Conservation (phyloP, 352 stramenopile species). For the Phytophthora capsici region DNA sequence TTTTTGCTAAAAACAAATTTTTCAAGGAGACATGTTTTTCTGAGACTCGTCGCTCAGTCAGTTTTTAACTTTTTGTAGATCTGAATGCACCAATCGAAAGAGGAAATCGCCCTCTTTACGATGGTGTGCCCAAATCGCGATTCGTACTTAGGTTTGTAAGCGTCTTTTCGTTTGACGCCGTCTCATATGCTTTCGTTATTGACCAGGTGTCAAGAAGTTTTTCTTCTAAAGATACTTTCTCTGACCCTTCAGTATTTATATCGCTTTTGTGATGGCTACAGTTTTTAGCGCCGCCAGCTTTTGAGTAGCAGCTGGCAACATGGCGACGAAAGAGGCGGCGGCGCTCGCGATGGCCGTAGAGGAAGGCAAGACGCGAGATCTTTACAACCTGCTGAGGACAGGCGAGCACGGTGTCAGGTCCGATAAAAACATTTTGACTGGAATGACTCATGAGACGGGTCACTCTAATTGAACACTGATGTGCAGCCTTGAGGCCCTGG, state of each 20-base stretch:
- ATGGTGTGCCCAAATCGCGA: no score
- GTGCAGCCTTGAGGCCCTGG: constrained; percentile 49
- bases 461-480: constrained; percentile 1
- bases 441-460: constrained; percentile 13
- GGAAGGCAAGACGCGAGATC: constrained; percentile 46
- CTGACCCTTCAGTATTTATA: constrained; percentile 33
- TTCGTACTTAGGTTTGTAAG: no score
- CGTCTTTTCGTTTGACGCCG: no score
- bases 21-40: no score
- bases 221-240: constrained; percentile 29
- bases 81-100: no score
- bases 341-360: constrained; percentile 35
- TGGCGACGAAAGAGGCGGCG: constrained; percentile 21
- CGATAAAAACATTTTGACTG: neutral
- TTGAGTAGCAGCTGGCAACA: constrained; percentile 2
- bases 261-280: constrained; percentile 15
- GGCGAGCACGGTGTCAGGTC: constrained; percentile 62
- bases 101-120: no score
- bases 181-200: no score
- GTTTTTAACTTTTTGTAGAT: no score
- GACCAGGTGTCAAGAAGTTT: no score
- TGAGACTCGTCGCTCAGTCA: no score
- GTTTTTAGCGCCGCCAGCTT: neutral
- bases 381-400: constrained; percentile 61
- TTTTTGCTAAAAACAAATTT: no score